Conservation (phyloP, 768 basidiomycete genomes). For the Obba rivulosa region DNA sequence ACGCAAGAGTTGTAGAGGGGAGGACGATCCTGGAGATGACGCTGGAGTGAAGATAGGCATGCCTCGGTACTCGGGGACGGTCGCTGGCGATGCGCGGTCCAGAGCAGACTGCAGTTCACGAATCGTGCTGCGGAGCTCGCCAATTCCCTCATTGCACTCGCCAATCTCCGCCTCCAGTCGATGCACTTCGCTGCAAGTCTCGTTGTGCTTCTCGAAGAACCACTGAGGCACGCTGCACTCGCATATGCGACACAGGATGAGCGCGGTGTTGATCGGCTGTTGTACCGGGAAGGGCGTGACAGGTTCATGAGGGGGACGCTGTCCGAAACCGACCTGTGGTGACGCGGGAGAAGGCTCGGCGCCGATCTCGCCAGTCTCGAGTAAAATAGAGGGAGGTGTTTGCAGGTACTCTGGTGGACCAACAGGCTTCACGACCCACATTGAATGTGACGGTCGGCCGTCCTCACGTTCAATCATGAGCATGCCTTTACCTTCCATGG, state of each 20-base stretch:
- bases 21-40: conserved; percentile 63
- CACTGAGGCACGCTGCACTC: conserved; percentile 95
- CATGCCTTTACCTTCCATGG: conserved; percentile 98
- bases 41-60: conserved; percentile 78
- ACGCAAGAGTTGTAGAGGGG: conserved; percentile 74
- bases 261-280: conserved; percentile 73
- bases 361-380: conserved; percentile 41
- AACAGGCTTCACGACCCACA: conserved; percentile 94
- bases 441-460: conserved; percentile 86
- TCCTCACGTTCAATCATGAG: conserved; percentile 92
- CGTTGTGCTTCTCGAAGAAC: conserved; percentile 99
- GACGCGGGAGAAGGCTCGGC: conserved; percentile 30
- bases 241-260: conserved; percentile 94
- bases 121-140: conserved; percentile 82
- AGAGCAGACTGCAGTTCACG: conserved; percentile 70
- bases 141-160: conserved; percentile 89
- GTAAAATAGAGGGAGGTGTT: conserved; percentile 53
- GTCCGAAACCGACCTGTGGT: conserved; percentile 35
- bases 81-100: conserved; percentile 65
- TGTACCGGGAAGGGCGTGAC: conserved; percentile 70
- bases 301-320: conserved; percentile 27
- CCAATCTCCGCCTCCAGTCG: conserved; percentile 92
- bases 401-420: conserved; percentile 65
- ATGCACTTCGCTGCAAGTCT: conserved; percentile 95
- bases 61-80: conserved; percentile 78